Evolutionary conservation across 2,329 filamentous ascomycete species (phyloP), one percentile per base, ranked within the genome.

Genomic region (Botrytis fabae): DNA sequence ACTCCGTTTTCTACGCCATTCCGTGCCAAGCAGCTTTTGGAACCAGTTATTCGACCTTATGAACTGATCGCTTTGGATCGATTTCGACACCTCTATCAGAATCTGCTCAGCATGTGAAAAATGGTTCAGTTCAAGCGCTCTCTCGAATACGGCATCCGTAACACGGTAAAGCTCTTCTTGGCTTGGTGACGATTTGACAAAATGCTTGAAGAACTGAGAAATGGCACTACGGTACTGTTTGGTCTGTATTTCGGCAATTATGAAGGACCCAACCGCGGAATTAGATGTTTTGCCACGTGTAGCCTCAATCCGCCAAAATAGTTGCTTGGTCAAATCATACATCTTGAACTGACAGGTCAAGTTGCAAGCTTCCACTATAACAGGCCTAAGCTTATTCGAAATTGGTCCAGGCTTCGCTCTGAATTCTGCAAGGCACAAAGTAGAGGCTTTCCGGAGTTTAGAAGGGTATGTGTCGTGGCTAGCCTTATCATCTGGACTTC

Each of bases 1-100:
- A 65, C 81, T 75, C 14, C 70, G 73, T 57, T 74, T 75, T 16
- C 64, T 73, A 69, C 77, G 78, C 78, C 79, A 81, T n/a, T 78
- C 73, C 40, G 74, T 64, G 4, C 77, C 77, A 35, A 81, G 71
- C 22, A 81, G 46, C 46, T 75, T 77, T 5, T 79, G 73, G 46
- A 80, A 68, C 71, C 76, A 77, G 7, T 76, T 79, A 12, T 77
- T 78, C 8, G 78, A 74, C 32, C 70, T 70, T 28, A n/a, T 28
- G 9, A 79, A 71, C 12, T 74, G 70, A 40, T 72, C 65, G n/a
- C 51, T 42, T 63, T 78, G 40, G 10, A 77, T 79, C 70, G 79
- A 77, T 48, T 72, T 59, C 12, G 72, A 62, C 32, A 74, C 75
- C 42, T 74, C 63, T 57, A 61, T 46, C 63, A 81, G 71, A 62